These are phyloP conservation scores for Solanum medicagineum DNA, from an alignment of 257 asterid species.

Conservation along the genomic window DNA sequence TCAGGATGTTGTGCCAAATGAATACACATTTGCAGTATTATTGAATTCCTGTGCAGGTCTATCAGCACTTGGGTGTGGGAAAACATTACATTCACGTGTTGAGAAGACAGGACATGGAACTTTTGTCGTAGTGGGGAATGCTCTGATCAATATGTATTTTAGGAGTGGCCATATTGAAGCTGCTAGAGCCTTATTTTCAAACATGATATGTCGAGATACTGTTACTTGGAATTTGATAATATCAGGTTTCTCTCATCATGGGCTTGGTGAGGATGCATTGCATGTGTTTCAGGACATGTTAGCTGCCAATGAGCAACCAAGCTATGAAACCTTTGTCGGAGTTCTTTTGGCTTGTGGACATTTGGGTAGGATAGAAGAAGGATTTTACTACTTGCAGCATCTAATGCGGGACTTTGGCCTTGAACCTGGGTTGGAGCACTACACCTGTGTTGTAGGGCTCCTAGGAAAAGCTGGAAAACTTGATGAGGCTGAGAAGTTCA, in stretches of 20 bases:
- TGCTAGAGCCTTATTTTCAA: conserved; percentile 30
- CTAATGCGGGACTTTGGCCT: conserved; percentile 42
- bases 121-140: conserved; percentile 37
- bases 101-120: conserved; percentile 49
- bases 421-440: conserved; percentile 76
- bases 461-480: conserved; percentile 60
- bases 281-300: conserved; percentile 45
- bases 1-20: conserved; percentile 51
- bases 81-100: conserved; percentile 46
- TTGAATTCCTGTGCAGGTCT: conserved; percentile 64
- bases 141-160: conserved; percentile 61
- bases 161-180: conserved; percentile 58
- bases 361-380: conserved; percentile 55
- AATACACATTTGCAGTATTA: conserved; percentile 56
- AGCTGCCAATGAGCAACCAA: conserved; percentile 38
- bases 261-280: conserved; percentile 63
- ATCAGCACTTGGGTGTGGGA: conserved; percentile 61
- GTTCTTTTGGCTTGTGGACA: conserved; percentile 75
- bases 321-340: conserved; percentile 59
- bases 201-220: conserved; percentile 31
- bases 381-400: conserved; percentile 48
- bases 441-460: conserved; percentile 68
- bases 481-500: conserved; percentile 59
- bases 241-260: conserved; percentile 59
- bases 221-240: conserved; percentile 75